Evolutionary conservation across 345 rosid species (phyloP).

Genomic region (Sisymbrium altissimum): DNA sequence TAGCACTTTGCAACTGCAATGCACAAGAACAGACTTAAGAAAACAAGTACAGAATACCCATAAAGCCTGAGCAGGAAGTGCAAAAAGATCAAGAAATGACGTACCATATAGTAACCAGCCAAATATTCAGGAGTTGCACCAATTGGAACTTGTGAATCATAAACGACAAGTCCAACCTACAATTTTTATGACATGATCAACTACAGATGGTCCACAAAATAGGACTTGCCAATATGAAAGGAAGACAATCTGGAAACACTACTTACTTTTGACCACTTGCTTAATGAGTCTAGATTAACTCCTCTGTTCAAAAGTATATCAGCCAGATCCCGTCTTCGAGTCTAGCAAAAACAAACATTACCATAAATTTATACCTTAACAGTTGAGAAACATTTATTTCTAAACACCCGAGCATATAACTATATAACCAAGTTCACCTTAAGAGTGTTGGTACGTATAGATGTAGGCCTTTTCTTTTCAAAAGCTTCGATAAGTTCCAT

Average conservation of each 20-base stretch:
- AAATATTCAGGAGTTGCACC: slow-evolving; percentile 99
- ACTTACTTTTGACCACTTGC: slow-evolving; percentile 98
- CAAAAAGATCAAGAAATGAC: background rate
- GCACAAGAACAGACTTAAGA: background rate
- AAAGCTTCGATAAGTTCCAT: slow-evolving; percentile 82
- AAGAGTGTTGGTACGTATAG: slow-evolving; percentile 83
- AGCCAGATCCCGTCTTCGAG: slow-evolving; percentile 90
- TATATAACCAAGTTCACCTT: slow-evolving; percentile 46
- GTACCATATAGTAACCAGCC: slow-evolving; percentile 95
- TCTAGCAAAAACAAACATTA: slow-evolving; percentile 38
- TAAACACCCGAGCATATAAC: background rate
- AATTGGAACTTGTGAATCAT: slow-evolving; percentile 89
- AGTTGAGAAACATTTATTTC: slow-evolving; percentile 10
- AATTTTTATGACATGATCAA: background rate
- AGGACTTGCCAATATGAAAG: background rate
- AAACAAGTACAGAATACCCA: slow-evolving; percentile 1
- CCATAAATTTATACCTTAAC: slow-evolving; percentile 7
- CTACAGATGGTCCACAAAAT: background rate
- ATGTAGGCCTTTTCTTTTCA: slow-evolving; percentile 88
- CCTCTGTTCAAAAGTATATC: slow-evolving; percentile 92
- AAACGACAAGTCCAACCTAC: slow-evolving; percentile 88
- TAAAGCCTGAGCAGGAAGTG: background rate
- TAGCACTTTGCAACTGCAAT: slow-evolving; percentile 85
- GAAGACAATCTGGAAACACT: background rate
- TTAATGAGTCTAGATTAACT: slow-evolving; percentile 82